phyloP scores from a whole-genome alignment of 129 eudicot genomes.

The carrot (Daucus carota) region DH1_v3.0 NC_030388.2:28133501-28134000 shows the following conservation, averaged over 20 bases:
- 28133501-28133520: not conserved
- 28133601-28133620: constrained; percentile 14
- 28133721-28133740: constrained; percentile 18
- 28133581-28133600: constrained; percentile 24
- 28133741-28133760: constrained; percentile 5
- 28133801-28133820: not conserved
- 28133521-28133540: not conserved
- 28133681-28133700: constrained; percentile 5
- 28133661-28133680: constrained; percentile 14
- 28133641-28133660: constrained; percentile 18
- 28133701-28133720: constrained; percentile 22
- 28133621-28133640: constrained; percentile 8
- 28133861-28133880: not conserved
- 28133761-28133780: not conserved
- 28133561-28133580: not conserved
- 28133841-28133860: not conserved
- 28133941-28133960: not conserved
- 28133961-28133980: not conserved
- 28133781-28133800: not conserved
- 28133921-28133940: not conserved
- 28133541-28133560: constrained; percentile 9
- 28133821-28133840: no score
- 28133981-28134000: not conserved
- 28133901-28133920: no score
- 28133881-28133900: not conserved